Conservation (phyloP, 2,329 filamentous ascomycete genomes). For the Diplocarpon mali region DNA sequence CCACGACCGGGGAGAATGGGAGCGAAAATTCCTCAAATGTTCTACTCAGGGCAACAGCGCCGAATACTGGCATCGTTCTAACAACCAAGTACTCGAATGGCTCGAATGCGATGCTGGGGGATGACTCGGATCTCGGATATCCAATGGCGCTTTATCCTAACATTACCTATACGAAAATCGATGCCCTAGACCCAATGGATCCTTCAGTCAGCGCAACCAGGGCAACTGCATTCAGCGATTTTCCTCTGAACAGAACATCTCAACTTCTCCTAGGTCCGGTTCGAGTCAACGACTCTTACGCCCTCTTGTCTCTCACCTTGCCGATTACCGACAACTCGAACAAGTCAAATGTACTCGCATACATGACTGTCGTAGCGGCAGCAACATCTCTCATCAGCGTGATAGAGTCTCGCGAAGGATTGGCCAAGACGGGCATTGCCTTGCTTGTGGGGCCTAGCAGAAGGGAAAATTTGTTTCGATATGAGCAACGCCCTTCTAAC, state of each 20-base stretch:
- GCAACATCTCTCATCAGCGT: slow-evolving; percentile 53
- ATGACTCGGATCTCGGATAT: slow-evolving; percentile 54
- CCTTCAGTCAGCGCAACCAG: slow-evolving; percentile 14
- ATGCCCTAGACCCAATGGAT: slow-evolving; percentile 20
- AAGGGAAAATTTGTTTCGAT: slow-evolving; percentile 52
- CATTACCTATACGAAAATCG: slow-evolving; percentile 45
- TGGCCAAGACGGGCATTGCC: slow-evolving; percentile 59
- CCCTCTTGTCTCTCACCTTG: slow-evolving; percentile 69
- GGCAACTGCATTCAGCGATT: slow-evolving; percentile 23
- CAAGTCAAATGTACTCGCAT: slow-evolving; percentile 58
- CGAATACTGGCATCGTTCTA: slow-evolving; percentile 42
- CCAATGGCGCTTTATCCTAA: slow-evolving; percentile 68
- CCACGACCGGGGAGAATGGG: slow-evolving; percentile 35
- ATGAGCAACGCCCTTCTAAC: slow-evolving; percentile 35
- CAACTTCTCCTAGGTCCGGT: slow-evolving; percentile 61
- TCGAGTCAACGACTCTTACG: slow-evolving; percentile 49
- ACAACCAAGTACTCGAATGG: slow-evolving; percentile 51
- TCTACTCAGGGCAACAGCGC: slow-evolving; percentile 53
- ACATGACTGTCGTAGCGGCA: slow-evolving; percentile 70
- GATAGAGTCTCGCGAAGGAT: slow-evolving; percentile 52
- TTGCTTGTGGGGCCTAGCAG: slow-evolving; percentile 59
- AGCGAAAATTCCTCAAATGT: slow-evolving; percentile 27
- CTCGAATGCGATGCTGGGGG: slow-evolving; percentile 40
- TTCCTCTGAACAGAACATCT: slow-evolving; percentile 33
- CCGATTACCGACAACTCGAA: slow-evolving; percentile 62